Percentiles rank a stretch among this genome's conserved stretches.
phyloP scores from a whole-genome alignment of 192 early-diverging fungal species.

The Fimicolochytrium jonesii region DNA sequence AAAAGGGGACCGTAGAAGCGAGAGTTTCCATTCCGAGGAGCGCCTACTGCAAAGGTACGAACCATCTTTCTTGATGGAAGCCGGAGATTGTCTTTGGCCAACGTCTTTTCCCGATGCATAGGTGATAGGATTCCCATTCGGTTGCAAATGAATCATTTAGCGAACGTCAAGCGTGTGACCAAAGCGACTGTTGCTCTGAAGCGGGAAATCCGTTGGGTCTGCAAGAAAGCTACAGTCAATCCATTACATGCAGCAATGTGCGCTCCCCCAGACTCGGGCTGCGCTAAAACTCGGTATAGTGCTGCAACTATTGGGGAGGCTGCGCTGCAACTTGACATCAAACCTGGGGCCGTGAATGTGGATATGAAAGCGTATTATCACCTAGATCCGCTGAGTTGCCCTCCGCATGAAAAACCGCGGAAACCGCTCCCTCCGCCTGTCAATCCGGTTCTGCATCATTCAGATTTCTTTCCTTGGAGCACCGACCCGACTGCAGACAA shows the following conservation, averaged over 20 bases:
- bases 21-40: background rate
- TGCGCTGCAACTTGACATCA: slow-evolving; percentile 1
- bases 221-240: no score
- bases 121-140: slow-evolving; percentile 11
- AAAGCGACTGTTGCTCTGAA: background rate
- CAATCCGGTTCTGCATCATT: background rate
- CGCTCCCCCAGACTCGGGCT: no score
- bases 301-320: no score
- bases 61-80: no score
- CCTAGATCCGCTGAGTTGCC: background rate
- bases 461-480: slow-evolving; percentile 14
- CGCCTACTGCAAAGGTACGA: slow-evolving; percentile 6
- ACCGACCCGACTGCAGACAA: background rate
- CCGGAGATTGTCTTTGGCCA: no score
- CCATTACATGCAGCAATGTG: no score
- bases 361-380: slow-evolving; percentile 15
- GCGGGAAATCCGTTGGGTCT: background rate
- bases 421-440: background rate
- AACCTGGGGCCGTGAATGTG: slow-evolving; percentile 1
- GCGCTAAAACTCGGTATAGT: no score
- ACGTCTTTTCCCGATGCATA: no score
- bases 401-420: no score
- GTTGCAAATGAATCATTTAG: slow-evolving; percentile 14
- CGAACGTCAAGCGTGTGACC: background rate
- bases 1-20: slow-evolving; percentile 4